These are phyloP conservation scores for Moniliella sp. DNA, from an alignment of 1,284 basidiomycete genomes.

Conservation along the genomic window DNA sequence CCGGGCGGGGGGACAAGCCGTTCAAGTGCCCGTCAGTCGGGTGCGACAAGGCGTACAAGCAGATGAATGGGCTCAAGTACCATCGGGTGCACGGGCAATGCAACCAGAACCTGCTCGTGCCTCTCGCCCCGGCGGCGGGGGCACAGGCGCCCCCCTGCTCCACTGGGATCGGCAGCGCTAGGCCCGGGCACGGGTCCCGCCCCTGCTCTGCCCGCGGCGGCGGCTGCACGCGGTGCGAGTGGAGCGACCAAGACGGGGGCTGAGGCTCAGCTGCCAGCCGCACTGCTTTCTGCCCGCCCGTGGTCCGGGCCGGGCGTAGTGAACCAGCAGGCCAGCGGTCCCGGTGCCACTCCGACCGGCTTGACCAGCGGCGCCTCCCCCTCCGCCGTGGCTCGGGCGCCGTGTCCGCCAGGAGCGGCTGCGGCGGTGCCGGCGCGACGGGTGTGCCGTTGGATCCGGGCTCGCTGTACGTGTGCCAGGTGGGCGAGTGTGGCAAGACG, in stretches of 20 bases:
- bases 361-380: not conserved
- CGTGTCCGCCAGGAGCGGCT: not conserved
- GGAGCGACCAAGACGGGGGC: too few relatives aligned
- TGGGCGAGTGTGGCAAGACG: conserved; percentile 51
- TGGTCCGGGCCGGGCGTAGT: too few relatives aligned
- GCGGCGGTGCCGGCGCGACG: too few relatives aligned
- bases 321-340: not conserved
- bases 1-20: conserved; percentile 45
- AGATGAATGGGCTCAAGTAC: conserved; percentile 68
- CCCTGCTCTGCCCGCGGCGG: too few relatives aligned
- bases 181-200: too few relatives aligned
- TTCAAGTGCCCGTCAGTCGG: conserved; percentile 90
- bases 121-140: conserved; percentile 5
- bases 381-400: too few relatives aligned
- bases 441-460: conserved; percentile 3
- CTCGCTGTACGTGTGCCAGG: conserved; percentile 26
- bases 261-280: too few relatives aligned
- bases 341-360: not conserved
- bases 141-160: too few relatives aligned
- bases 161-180: too few relatives aligned
- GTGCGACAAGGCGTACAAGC: conserved; percentile 96
- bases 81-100: conserved; percentile 83
- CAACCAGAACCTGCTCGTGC: conserved; percentile 28
- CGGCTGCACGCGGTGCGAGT: too few relatives aligned
- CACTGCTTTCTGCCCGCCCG: too few relatives aligned